Percentiles rank a stretch among this genome's conserved stretches.
phyloP scores from a whole-genome alignment of 1,284 basidiomycete genomes.

The Pseudozyma thailandica region DNA sequence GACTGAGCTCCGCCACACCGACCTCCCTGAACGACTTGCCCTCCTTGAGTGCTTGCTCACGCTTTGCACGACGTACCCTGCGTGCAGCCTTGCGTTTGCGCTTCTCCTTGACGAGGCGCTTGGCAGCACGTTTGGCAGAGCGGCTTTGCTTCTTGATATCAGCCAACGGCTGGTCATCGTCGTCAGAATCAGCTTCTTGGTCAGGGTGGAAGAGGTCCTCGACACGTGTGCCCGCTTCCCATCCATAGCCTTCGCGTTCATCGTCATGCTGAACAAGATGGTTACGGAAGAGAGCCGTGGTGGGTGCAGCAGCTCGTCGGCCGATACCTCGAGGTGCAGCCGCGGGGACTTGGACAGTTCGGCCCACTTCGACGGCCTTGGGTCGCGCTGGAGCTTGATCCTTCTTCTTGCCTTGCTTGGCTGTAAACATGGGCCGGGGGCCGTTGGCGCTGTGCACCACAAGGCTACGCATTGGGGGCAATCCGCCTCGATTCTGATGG shows the following conservation, averaged over 20 bases:
- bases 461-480: conserved; percentile 53
- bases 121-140: conserved; percentile 43
- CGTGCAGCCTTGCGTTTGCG: conserved; percentile 54
- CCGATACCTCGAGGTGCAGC: conserved; percentile 61
- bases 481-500: conserved; percentile 43
- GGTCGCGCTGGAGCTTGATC: conserved; percentile 29
- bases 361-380: conserved; percentile 41
- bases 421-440: conserved; percentile 45
- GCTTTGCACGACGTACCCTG: conserved; percentile 47
- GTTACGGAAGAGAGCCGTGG: conserved; percentile 66
- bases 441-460: conserved; percentile 55
- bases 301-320: conserved; percentile 59
- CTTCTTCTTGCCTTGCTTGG: conserved; percentile 34
- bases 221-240: conserved; percentile 53
- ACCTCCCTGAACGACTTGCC: conserved; percentile 49
- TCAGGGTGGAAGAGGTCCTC: conserved; percentile 32
- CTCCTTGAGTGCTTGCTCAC: conserved; percentile 40
- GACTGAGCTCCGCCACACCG: conserved; percentile 59
- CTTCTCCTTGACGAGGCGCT: conserved; percentile 51
- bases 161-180: conserved; percentile 47
- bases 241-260: conserved; percentile 67
- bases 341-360: conserved; percentile 48
- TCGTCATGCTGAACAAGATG: conserved; percentile 62
- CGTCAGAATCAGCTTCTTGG: conserved; percentile 30
- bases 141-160: conserved; percentile 43